These are phyloP conservation scores for Solanum arcanum DNA, from an alignment of 257 asterid genomes.

Conservation along the genomic window DNA sequence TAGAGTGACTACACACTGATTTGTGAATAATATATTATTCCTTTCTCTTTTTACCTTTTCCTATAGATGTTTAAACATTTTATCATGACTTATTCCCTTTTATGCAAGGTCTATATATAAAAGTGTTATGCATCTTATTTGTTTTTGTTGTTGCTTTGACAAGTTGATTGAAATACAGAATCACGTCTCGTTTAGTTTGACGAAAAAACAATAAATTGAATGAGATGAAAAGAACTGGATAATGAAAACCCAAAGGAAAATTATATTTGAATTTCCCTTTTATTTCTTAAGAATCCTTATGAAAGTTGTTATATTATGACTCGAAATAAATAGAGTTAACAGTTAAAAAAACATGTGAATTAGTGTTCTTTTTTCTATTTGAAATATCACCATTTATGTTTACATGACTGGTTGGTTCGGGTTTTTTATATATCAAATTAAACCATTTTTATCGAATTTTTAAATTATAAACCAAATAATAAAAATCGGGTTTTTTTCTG, in stretches of 20 bases:
- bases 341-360: neutral
- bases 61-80: neutral
- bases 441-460: too few species aligned
- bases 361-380: neutral
- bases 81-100: neutral
- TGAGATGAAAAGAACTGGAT: neutral
- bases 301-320: neutral
- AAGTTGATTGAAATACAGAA: neutral
- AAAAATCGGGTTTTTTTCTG: too few species aligned
- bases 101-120: neutral
- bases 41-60: neutral
- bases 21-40: too few species aligned
- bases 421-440: too few species aligned
- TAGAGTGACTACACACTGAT: neutral
- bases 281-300: neutral
- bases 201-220: neutral
- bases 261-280: too few species aligned
- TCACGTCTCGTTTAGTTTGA: neutral
- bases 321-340: neutral
- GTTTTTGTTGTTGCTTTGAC: neutral
- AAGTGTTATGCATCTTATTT: neutral
- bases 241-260: neutral
- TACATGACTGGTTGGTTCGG: too few species aligned
- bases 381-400: neutral
- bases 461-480: too few species aligned